Evolutionary conservation across 2,329 filamentous ascomycete species (phyloP), one percentile per base, ranked within the genome.

Genomic region (Exophiala sp.): DNA sequence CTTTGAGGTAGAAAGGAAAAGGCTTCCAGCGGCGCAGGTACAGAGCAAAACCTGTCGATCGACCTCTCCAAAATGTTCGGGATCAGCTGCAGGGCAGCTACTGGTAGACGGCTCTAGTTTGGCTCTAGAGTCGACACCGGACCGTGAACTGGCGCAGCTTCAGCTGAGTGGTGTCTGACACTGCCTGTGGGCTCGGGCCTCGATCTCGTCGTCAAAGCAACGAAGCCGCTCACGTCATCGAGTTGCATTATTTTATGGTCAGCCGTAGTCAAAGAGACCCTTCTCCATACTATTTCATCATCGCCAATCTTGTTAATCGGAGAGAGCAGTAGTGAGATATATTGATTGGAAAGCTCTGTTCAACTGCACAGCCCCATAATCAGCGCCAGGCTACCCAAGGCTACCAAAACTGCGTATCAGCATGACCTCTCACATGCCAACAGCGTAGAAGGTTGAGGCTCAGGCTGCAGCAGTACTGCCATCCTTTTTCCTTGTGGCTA

Each of bases 221-320:
- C 50, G n/a, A 52, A 48, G 50, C 50, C 50, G 44, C 50, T 45
- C 50, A 52, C 50, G 50, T 52, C 50, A 52, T 52, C 40, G 27
- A 23, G 3, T 3, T 39, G 13, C 34, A 16, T 40, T 46, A n/a
- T n/a, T n/a, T n/a, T n/a, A n/a, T n/a, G n/a, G n/a, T n/a, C n/a
- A n/a, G n/a, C n/a, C n/a, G n/a, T n/a, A n/a, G n/a, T n/a, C n/a
- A n/a, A n/a, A n/a, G n/a, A n/a, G n/a, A 6, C 24, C 24, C 24
- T 6, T 5, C 24, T 32, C 11, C 11, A n/a, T 7, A 32, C n/a
- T 32, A 32, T 32, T n/a, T 7, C 7, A 32, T 10, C 11, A 13
- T n/a, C n/a, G n/a, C n/a, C n/a, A n/a, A n/a, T n/a, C n/a, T n/a
- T n/a, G n/a, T n/a, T n/a, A n/a, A n/a, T n/a, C n/a, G n/a, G n/a